Evolutionary conservation across 2,329 filamentous ascomycete species (phyloP).

Genomic region (Nakataea oryzae): DNA sequence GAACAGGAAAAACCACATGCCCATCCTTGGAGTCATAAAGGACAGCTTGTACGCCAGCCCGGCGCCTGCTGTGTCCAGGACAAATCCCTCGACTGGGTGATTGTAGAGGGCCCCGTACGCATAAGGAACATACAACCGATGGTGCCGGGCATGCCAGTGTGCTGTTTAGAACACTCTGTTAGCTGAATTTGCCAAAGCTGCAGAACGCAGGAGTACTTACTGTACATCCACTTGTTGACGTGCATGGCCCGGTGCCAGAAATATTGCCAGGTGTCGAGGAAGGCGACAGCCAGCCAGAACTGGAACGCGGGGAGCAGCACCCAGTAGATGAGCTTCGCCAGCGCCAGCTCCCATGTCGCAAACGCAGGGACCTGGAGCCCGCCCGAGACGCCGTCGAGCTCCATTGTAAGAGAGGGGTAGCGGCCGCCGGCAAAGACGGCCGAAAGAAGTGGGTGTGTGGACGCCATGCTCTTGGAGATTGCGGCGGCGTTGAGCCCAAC

Average conservation of each 20-base stretch:
- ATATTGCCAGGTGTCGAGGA: slow-evolving; percentile 97
- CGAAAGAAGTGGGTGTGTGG: slow-evolving; percentile 58
- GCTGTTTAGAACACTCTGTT: slow-evolving; percentile 31
- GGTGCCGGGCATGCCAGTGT: slow-evolving; percentile 88
- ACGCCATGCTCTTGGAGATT: slow-evolving; percentile 65
- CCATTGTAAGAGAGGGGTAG: slow-evolving; percentile 62
- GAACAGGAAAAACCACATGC: slow-evolving; percentile 79
- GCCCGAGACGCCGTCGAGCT: slow-evolving; percentile 40
- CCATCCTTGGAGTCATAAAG: slow-evolving; percentile 75
- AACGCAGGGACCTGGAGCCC: slow-evolving; percentile 54
- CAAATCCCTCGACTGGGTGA: slow-evolving; percentile 86
- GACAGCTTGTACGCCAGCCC: slow-evolving; percentile 73
- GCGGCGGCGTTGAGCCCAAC: slow-evolving; percentile 67
- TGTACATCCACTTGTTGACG: slow-evolving; percentile 93
- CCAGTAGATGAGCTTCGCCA: slow-evolving; percentile 74
- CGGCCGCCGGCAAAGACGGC: slow-evolving; percentile 68
- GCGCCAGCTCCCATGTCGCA: slow-evolving; percentile 67
- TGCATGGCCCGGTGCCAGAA: slow-evolving; percentile 96
- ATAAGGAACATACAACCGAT: slow-evolving; percentile 94
- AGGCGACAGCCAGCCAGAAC: slow-evolving; percentile 60
- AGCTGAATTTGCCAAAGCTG: no score
- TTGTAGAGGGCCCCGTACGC: slow-evolving; percentile 96
- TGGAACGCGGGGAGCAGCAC: slow-evolving; percentile 66
- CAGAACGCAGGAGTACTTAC: slow-evolving; percentile 46
- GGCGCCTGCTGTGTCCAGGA: slow-evolving; percentile 83